A percentile compares a stretch with the other conserved stretches of the same genome.
Conservation (phyloP, 345 rosid species). For the Arabis hirsuta region DNA sequence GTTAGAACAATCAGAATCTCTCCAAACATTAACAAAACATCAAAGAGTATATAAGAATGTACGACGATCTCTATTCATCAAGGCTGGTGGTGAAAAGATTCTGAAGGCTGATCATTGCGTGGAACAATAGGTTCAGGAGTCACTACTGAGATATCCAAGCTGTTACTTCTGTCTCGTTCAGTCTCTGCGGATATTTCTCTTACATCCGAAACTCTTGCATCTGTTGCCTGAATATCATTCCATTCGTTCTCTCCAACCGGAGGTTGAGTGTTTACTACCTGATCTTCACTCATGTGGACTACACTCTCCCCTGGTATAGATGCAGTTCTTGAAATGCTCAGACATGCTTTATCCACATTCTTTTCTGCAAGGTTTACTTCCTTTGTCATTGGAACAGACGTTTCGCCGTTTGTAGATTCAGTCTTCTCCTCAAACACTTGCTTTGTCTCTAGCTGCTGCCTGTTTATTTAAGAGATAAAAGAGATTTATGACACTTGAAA, state of each 20-base stretch:
- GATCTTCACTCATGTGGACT: constrained; percentile 65
- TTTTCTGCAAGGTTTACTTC: constrained; percentile 58
- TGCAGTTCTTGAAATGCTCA: constrained; percentile 63
- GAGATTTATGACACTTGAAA: not conserved
- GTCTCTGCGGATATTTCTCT: constrained; percentile 69
- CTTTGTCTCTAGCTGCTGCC: constrained; percentile 79
- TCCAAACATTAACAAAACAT: constrained; percentile 27
- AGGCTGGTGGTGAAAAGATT: constrained; percentile 65
- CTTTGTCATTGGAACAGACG: constrained; percentile 62
- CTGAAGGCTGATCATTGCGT: constrained; percentile 47
- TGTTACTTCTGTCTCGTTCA: constrained; percentile 56
- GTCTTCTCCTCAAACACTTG: constrained; percentile 83
- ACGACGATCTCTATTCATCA: constrained; percentile 44
- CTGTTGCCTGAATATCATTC: constrained; percentile 95
- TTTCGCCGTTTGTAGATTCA: constrained; percentile 52
- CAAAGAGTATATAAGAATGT: constrained; percentile 28
- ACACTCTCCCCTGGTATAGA: constrained; percentile 43
- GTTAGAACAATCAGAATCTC: constrained; percentile 34
- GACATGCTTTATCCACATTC: constrained; percentile 88
- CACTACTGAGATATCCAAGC: constrained; percentile 79
- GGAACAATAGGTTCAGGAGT: constrained; percentile 54
- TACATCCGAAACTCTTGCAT: constrained; percentile 74
- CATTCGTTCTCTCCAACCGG: constrained; percentile 73
- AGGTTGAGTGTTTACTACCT: constrained; percentile 50
- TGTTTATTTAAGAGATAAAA: constrained; percentile 40